A percentile compares a stretch with the other conserved stretches of the same genome.
phyloP scores from a whole-genome alignment of 352 stramenopile species.

The Aphanomyces astaci region DNA sequence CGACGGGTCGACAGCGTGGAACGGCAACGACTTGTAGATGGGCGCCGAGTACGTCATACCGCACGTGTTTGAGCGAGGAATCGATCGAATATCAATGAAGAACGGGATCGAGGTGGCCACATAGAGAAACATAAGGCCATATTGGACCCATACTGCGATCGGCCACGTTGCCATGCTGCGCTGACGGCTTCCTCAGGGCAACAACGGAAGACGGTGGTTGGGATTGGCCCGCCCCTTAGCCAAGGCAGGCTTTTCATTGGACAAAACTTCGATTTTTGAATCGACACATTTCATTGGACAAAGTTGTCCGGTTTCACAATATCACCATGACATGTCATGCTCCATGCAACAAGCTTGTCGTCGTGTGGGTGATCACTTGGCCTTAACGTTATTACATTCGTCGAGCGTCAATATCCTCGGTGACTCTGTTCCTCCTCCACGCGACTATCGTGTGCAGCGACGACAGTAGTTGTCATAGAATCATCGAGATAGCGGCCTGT shows the following conservation, averaged over 20 bases:
- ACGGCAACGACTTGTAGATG: conserved; percentile 38
- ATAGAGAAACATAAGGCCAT: background rate
- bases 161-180: background rate
- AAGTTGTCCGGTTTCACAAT: too few relatives aligned
- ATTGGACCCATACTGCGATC: background rate
- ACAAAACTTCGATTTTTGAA: background rate
- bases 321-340: too few relatives aligned
- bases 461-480: background rate
- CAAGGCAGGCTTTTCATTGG: background rate
- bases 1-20: conserved; percentile 35
- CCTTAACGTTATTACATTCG: background rate
- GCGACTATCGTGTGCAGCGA: background rate
- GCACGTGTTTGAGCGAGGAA: conserved; percentile 30
- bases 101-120: conserved; percentile 6
- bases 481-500: background rate
- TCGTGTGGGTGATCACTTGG: too few relatives aligned
- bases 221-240: background rate
- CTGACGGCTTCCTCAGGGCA: background rate
- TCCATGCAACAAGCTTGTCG: too few relatives aligned
- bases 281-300: conserved; percentile 14
- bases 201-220: background rate
- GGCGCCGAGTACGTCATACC: conserved; percentile 84
- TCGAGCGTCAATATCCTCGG: background rate
- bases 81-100: background rate
- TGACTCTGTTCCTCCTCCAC: background rate